These are phyloP conservation scores for Melaleuca alternifolia DNA, from an alignment of 345 rosid species.

Conservation along the genomic window DNA sequence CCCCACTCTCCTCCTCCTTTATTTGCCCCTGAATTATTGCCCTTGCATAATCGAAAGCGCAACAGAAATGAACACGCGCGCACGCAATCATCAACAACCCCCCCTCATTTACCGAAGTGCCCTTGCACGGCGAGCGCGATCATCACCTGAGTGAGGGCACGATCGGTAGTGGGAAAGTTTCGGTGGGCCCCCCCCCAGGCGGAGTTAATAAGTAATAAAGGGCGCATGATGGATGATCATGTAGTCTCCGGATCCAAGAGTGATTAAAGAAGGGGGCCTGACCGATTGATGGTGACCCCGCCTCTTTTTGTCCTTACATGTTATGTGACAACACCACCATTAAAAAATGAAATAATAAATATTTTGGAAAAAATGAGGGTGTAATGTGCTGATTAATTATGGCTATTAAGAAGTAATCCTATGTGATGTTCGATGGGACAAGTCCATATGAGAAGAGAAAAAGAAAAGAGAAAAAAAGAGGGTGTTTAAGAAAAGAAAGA, in stretches of 20 bases:
- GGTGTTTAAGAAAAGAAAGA: neutral
- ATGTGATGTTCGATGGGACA: neutral
- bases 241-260: neutral
- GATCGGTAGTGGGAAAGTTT: neutral
- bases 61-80: no score
- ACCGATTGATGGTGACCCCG: neutral
- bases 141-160: neutral
- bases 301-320: neutral
- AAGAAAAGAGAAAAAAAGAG: neutral
- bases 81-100: no score
- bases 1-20: neutral
- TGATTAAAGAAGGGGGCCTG: neutral
- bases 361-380: neutral
- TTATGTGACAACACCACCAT: neutral
- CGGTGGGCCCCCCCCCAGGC: neutral
- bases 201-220: neutral
- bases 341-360: fast-evolving
- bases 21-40: neutral
- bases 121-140: neutral
- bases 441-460: neutral
- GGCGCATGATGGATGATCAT: neutral
- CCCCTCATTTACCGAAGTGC: neutral
- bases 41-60: neutral
- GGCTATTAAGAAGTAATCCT: neutral
- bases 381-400: neutral